Percentiles rank a stretch among this genome's conserved stretches.
phyloP scores from a whole-genome alignment of 805 yeast species.

The Saccharomycopsis fermentans region DNA sequence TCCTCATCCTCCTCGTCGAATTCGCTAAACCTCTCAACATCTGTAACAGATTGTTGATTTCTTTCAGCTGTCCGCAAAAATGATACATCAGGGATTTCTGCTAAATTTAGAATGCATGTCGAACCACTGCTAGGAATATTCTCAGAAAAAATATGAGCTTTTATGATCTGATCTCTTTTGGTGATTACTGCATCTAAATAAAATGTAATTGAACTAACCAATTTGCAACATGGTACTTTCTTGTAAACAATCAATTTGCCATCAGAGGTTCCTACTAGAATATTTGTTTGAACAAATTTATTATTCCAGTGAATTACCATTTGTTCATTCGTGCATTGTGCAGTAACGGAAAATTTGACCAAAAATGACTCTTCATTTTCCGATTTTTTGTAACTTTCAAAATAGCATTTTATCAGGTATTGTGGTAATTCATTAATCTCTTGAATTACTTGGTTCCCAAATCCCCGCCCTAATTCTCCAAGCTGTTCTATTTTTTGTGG shows the following conservation, averaged over 20 bases:
- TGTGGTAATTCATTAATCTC: slow-evolving; percentile 30
- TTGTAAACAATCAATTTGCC: slow-evolving; percentile 38
- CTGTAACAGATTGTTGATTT: neutral
- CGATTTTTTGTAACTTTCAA: slow-evolving; percentile 15
- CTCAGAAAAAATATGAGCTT: slow-evolving; percentile 29
- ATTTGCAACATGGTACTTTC: slow-evolving; percentile 26
- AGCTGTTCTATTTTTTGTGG: slow-evolving; percentile 31
- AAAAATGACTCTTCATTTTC: neutral
- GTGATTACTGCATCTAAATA: slow-evolving; percentile 21
- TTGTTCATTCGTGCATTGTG: slow-evolving; percentile 19
- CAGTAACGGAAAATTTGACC: slow-evolving; percentile 14
- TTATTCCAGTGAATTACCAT: slow-evolving; percentile 27
- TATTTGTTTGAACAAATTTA: slow-evolving; percentile 25
- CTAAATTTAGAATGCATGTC: slow-evolving; percentile 17
- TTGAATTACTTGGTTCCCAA: slow-evolving; percentile 29
- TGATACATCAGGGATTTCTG: slow-evolving; percentile 17
- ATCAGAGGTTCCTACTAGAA: slow-evolving; percentile 24
- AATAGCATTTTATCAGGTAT: slow-evolving; percentile 22
- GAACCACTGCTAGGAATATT: slow-evolving; percentile 28
- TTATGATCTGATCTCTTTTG: slow-evolving; percentile 21
- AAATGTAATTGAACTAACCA: slow-evolving; percentile 23
- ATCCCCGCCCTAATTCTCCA: slow-evolving; percentile 32
- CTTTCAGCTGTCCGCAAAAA: neutral
- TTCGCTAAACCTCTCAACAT: slow-evolving; percentile 21
- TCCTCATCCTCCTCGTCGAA: slow-evolving; percentile 20